Evolutionary conservation across 495 filamentous ascomycete species (phyloP).

Genomic region (Xylaria nigripes): DNA sequence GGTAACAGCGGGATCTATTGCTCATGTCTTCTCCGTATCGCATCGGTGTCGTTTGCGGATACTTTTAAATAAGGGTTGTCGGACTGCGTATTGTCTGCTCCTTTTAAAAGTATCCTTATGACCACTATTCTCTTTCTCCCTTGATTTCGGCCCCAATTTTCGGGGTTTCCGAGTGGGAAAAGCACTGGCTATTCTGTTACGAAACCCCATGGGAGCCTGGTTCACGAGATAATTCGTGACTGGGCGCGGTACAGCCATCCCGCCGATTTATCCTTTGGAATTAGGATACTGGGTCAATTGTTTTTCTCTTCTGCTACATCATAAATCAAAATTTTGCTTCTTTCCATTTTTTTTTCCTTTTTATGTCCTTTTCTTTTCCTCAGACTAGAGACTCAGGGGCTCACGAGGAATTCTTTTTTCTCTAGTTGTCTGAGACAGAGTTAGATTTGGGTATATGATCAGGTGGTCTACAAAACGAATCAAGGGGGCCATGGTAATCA

Average conservation of each 20-base stretch:
- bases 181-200: too few relatives aligned
- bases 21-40: neutral
- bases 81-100: too few relatives aligned
- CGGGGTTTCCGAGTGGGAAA: too few relatives aligned
- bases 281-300: neutral
- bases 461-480: neutral
- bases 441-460: slow-evolving; percentile 1
- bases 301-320: neutral
- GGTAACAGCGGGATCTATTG: neutral
- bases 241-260: too few relatives aligned
- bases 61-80: too few relatives aligned
- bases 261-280: neutral
- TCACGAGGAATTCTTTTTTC: slow-evolving; percentile 3
- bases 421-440: neutral
- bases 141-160: too few relatives aligned
- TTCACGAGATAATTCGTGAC: too few relatives aligned
- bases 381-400: neutral
- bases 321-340: neutral
- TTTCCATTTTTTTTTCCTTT: slow-evolving; percentile 1
- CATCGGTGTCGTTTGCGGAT: too few relatives aligned
- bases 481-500: neutral
- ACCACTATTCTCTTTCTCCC: too few relatives aligned
- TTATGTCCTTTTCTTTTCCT: slow-evolving; percentile 10
- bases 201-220: too few relatives aligned
- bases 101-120: too few relatives aligned